phyloP scores from a whole-genome alignment of 495 filamentous ascomycete genomes.

The Aspergillus sclerotioniger region DNA sequence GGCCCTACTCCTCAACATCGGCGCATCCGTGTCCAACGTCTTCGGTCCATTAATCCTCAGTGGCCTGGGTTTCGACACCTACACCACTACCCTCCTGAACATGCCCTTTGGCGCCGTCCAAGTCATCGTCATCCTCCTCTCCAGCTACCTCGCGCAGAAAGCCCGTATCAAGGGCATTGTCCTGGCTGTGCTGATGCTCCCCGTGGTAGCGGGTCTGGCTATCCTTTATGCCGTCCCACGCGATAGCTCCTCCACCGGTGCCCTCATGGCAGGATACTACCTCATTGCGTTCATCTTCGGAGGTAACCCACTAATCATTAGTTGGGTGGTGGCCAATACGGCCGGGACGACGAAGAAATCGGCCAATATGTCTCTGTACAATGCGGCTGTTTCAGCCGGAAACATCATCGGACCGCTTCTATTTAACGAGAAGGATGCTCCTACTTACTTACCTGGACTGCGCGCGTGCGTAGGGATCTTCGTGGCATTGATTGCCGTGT shows the following conservation, averaged over 20 bases:
- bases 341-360: slow-evolving; percentile 54
- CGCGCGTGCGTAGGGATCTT: slow-evolving; percentile 57
- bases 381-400: slow-evolving; percentile 41
- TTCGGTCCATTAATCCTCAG: slow-evolving; percentile 62
- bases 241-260: slow-evolving; percentile 33
- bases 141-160: slow-evolving; percentile 47
- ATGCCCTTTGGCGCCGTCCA: slow-evolving; percentile 52
- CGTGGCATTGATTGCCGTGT: slow-evolving; percentile 44
- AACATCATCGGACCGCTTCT: slow-evolving; percentile 51
- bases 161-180: slow-evolving; percentile 51
- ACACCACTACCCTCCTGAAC: slow-evolving; percentile 49
- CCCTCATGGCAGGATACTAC: slow-evolving; percentile 59
- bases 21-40: slow-evolving; percentile 57
- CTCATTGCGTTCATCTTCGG: slow-evolving; percentile 59
- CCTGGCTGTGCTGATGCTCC: slow-evolving; percentile 47
- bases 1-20: slow-evolving; percentile 59
- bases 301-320: slow-evolving; percentile 48
- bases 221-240: slow-evolving; percentile 55
- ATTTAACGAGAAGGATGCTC: slow-evolving; percentile 42
- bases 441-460: slow-evolving; percentile 55
- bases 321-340: slow-evolving; percentile 52
- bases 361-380: slow-evolving; percentile 50
- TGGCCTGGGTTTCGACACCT: slow-evolving; percentile 58
- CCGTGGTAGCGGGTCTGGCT: slow-evolving; percentile 55
- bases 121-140: slow-evolving; percentile 40